A percentile compares a stretch with the other conserved stretches of the same genome.
phyloP scores from a whole-genome alignment of 305 asterid genomes.

The Solanum hybrid region DNA sequence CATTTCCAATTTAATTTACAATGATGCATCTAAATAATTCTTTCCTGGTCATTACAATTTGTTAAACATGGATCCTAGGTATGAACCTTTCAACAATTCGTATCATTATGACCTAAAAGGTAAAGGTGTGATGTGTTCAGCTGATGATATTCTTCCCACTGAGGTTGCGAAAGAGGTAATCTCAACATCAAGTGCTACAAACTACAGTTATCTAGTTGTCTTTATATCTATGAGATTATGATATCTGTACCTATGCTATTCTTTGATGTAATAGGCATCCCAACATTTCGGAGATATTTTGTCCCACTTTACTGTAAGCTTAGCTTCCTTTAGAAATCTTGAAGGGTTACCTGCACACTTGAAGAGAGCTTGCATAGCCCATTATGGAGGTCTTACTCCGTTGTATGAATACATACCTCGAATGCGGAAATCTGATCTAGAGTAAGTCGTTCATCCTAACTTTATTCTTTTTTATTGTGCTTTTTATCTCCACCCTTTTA shows the following conservation, averaged over 20 bases:
- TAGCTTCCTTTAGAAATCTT: conserved; percentile 52
- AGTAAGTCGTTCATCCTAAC: conserved; percentile 40
- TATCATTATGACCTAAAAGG: conserved; percentile 78
- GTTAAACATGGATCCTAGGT: conserved; percentile 33
- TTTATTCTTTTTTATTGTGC: conserved; percentile 2
- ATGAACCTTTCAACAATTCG: conserved; percentile 57
- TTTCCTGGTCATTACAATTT: conserved; percentile 5
- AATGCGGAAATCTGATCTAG: conserved; percentile 67
- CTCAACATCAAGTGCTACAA: background rate
- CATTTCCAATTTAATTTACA: conserved; percentile 2
- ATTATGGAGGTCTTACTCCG: conserved; percentile 58
- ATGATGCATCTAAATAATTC: background rate
- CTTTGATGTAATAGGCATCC: conserved; percentile 52
- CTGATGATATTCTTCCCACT: conserved; percentile 93
- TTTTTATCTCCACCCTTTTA: background rate
- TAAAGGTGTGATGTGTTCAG: conserved; percentile 68
- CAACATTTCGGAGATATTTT: conserved; percentile 88
- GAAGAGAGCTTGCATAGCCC: conserved; percentile 73
- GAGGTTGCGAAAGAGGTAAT: conserved; percentile 90
- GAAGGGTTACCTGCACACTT: conserved; percentile 62
- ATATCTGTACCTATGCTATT: background rate
- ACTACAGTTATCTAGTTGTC: background rate
- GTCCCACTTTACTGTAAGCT: conserved; percentile 57
- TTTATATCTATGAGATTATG: background rate
- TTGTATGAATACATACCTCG: conserved; percentile 74